Evolutionary conservation across 345 rosid genomes (phyloP).

Genomic region (Eucalyptus shirleyi): DNA sequence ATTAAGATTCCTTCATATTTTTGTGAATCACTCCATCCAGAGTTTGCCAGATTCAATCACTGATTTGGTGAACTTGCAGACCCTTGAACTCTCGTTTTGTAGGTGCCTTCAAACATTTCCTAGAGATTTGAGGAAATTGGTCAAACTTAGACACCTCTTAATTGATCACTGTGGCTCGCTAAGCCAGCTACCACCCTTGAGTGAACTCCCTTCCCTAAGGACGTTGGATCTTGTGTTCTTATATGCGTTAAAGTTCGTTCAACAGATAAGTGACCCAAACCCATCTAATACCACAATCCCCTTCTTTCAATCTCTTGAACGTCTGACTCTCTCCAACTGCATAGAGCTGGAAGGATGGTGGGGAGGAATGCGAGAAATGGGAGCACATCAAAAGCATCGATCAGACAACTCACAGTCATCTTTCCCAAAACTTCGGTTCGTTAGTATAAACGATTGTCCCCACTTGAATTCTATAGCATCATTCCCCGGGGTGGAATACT

Average conservation of each 20-base stretch:
- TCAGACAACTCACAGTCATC: neutral
- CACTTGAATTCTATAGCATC: neutral
- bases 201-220: neutral
- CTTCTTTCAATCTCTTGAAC: neutral
- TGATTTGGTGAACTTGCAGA: neutral
- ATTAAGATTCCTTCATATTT: neutral
- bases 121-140: neutral
- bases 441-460: rapidly evolving
- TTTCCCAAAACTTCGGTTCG: neutral
- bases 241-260: rapidly evolving
- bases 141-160: neutral
- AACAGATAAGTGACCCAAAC: neutral
- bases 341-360: rapidly evolving
- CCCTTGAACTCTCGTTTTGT: rapidly evolving
- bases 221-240: rapidly evolving
- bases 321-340: rapidly evolving
- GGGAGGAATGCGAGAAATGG: neutral
- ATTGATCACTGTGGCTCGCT: rapidly evolving
- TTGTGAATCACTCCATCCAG: rapidly evolving
- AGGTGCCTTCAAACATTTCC: rapidly evolving
- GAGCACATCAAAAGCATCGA: neutral
- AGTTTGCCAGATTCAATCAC: neutral
- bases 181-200: neutral
- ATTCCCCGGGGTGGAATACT: neutral
- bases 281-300: neutral